phyloP scores from a whole-genome alignment of 1,284 basidiomycete genomes.

The Ustilago cynodontis region DNA sequence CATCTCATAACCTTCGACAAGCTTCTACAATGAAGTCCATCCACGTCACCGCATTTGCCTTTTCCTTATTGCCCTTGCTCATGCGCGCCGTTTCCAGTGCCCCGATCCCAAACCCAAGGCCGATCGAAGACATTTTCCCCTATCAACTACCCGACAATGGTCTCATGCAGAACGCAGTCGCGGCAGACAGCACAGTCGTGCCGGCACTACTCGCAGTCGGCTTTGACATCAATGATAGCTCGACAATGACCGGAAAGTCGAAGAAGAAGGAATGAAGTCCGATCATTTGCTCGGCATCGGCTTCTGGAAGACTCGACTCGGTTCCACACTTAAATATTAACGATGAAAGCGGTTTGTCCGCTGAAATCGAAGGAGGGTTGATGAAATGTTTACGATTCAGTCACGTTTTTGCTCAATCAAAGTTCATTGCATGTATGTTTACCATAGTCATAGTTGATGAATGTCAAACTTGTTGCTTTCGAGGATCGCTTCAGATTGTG shows the following conservation, averaged over 20 bases:
- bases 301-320: neutral
- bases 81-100: conserved; percentile 7
- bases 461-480: neutral
- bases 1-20: neutral
- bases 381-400: conserved; percentile 4
- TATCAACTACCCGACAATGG: conserved; percentile 25
- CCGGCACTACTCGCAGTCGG: conserved; percentile 22
- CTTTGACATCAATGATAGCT: conserved; percentile 31
- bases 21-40: conserved; percentile 22
- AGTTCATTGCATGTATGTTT: neutral
- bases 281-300: neutral
- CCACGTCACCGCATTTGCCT: conserved; percentile 1
- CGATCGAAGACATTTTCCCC: conserved; percentile 42
- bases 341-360: neutral
- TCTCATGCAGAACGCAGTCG: neutral
- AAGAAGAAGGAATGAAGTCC: conserved; percentile 5
- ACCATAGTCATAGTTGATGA: neutral
- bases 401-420: neutral
- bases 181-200: conserved; percentile 7
- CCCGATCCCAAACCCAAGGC: conserved; percentile 32
- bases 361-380: neutral
- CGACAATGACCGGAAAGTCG: conserved; percentile 12
- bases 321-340: neutral
- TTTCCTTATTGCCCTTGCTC: neutral
- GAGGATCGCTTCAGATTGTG: neutral